phyloP scores from a whole-genome alignment of 1,284 basidiomycete genomes.

The Cryptococcus maquisensis region DNA sequence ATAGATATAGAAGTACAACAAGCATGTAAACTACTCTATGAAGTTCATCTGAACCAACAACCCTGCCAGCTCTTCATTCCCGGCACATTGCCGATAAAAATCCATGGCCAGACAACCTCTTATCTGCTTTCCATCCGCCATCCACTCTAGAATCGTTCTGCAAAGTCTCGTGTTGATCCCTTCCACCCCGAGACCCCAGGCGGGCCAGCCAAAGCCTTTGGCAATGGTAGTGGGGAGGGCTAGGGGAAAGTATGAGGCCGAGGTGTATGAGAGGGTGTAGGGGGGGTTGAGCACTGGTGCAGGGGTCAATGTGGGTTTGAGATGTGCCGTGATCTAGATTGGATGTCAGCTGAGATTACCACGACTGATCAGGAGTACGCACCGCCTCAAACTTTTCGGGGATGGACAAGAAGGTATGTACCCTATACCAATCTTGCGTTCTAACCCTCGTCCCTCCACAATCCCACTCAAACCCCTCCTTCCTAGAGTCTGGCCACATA shows the following conservation, averaged over 20 bases:
- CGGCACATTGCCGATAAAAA: slow-evolving; percentile 34
- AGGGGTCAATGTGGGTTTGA: slow-evolving; percentile 15
- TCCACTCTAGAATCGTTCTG: slow-evolving; percentile 61
- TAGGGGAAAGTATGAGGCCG: slow-evolving; percentile 73
- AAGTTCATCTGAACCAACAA: slow-evolving; percentile 34
- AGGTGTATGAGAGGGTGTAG: slow-evolving; percentile 69
- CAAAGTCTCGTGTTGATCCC: slow-evolving; percentile 73
- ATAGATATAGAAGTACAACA: not conserved
- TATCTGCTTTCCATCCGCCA: slow-evolving; percentile 19
- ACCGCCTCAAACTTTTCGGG: slow-evolving; percentile 66
- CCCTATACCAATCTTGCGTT: slow-evolving; percentile 79
- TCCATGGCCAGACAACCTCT: slow-evolving; percentile 37
- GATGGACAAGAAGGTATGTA: slow-evolving; percentile 69
- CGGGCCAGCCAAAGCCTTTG: slow-evolving; percentile 73
- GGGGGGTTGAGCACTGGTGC: slow-evolving; percentile 49
- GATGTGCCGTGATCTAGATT: slow-evolving; percentile 12
- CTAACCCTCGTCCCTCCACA: slow-evolving; percentile 56
- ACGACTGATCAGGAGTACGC: slow-evolving; percentile 5
- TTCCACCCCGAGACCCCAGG: slow-evolving; percentile 66
- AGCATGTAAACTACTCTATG: slow-evolving; percentile 5
- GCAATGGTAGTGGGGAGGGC: slow-evolving; percentile 69
- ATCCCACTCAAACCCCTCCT: slow-evolving; percentile 68
- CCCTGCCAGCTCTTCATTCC: slow-evolving; percentile 19
- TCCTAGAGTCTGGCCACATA: slow-evolving; percentile 71
- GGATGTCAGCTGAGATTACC: not conserved